A percentile compares a stretch with the other conserved stretches of the same genome.
These are phyloP conservation scores for slime mould (Dictyostelium discoideum) DNA, from an alignment of 78 protist genomes.

Conservation along the genomic window DNA sequence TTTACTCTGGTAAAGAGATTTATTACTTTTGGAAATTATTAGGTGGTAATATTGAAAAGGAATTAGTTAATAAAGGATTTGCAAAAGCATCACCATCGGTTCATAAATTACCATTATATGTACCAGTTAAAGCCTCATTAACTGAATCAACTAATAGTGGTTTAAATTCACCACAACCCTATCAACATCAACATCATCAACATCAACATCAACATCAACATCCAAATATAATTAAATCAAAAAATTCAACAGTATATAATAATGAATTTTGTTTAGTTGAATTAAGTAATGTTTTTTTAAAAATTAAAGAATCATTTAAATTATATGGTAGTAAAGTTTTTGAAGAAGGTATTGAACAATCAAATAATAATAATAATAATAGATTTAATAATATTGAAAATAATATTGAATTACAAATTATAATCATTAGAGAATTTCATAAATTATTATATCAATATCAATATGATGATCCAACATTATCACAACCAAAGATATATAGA, in stretches of 20 bases:
- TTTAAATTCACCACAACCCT: background rate
- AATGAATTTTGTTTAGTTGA: conserved; percentile 21
- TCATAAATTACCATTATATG: conserved; percentile 65
- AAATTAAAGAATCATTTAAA: background rate
- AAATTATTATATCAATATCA: conserved; percentile 34
- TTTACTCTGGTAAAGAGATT: conserved; percentile 37
- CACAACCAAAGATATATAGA: conserved; percentile 75
- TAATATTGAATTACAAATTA: conserved; percentile 36
- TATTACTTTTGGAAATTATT: conserved; percentile 62
- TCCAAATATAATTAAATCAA: conserved; percentile 41
- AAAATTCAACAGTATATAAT: conserved; percentile 13
- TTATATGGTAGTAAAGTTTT: background rate
- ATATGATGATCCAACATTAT: conserved; percentile 53
- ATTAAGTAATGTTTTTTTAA: background rate
- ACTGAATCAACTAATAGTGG: background rate
- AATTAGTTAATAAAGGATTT: conserved; percentile 20
- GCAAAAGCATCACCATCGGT: conserved; percentile 72
- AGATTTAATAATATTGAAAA: background rate
- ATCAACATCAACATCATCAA: background rate
- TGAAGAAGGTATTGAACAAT: background rate
- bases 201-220: background rate
- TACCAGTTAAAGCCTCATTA: conserved; percentile 31
- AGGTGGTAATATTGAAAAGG: conserved; percentile 73
- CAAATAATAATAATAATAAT: background rate
- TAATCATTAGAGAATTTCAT: conserved; percentile 37